phyloP scores from a whole-genome alignment of 2,329 filamentous ascomycete species.

The Xylaria sp. region DNA sequence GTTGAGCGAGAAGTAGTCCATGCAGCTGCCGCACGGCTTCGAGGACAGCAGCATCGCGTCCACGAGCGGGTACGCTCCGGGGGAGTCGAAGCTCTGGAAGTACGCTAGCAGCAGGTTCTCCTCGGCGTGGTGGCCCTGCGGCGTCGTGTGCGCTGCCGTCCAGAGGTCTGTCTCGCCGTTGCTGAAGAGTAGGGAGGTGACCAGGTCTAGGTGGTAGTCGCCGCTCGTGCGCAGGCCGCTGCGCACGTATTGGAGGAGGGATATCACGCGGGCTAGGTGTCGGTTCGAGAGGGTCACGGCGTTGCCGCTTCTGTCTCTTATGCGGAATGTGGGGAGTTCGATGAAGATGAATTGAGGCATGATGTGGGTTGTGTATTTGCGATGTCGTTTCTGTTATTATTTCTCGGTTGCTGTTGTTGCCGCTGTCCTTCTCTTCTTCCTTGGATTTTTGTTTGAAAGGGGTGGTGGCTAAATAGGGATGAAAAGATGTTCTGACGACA shows the following conservation, averaged over 20 bases:
- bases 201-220: constrained; percentile 43
- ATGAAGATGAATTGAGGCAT: constrained; percentile 49
- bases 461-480: not conserved
- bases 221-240: constrained; percentile 41
- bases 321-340: constrained; percentile 48
- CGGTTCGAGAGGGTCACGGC: constrained; percentile 40
- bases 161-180: constrained; percentile 48
- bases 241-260: constrained; percentile 46
- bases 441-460: not conserved
- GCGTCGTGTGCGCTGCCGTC: constrained; percentile 39
- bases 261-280: constrained; percentile 43
- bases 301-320: constrained; percentile 45
- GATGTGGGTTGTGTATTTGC: not conserved
- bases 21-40: constrained; percentile 47
- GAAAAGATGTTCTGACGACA: not conserved
- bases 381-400: not conserved
- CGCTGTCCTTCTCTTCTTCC: not conserved
- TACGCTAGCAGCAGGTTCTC: constrained; percentile 49
- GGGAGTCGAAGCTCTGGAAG: constrained; percentile 48
- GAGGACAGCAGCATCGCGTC: constrained; percentile 46
- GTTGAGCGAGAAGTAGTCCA: constrained; percentile 45
- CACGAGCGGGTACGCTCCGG: constrained; percentile 48
- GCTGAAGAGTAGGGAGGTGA: constrained; percentile 47
- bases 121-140: constrained; percentile 43
- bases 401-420: not conserved